Base-by-base conservation (phyloP, 257 asterid genomes). In the Solanum bulbocastanum region DNA sequence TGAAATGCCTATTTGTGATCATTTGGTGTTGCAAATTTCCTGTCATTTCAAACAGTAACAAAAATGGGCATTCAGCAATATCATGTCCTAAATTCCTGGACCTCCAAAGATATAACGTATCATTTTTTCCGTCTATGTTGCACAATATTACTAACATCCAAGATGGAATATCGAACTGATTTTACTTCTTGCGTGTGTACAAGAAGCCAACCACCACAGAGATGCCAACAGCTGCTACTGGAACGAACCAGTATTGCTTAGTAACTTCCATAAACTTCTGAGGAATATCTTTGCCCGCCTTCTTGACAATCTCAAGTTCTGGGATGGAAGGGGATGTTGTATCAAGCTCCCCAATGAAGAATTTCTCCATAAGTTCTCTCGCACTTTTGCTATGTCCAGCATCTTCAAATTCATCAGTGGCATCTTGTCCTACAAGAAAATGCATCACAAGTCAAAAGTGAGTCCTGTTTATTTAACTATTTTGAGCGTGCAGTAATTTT, bases 331-430 rank as follows among this genome's bases (percentile, higher is more conserved):
- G 86, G 23, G 94, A 66, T 71, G 90, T n/a, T 30, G 91, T 66
- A 49, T 95, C 98, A 20, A 97, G 93, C 91, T 97, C 99, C 87
- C 99, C 99, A 15, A 97, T 92, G 95, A 88, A 94, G 92, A 93
- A 97, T 86, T 91, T 84, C 88, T 91, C 95, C 99, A 97, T 91
- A 11, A 89, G 94, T 74, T 94, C 98, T 93, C 98, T 91, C 2
- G 99, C 98, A 1, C 85, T 85, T 92, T 94, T 93, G 95, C 99
- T 93, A 58, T 97, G 99, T 79, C 99, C 99, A 3, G 98, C 99
- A 89, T 97, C 98, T 91, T 97, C 99, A 62, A 96, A 97, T 81
- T 96, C 99, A 9, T 97, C 98, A 1, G 98, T 96, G 9, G 99
- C 98, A 20, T 97, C 99, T 93, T 93, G 94, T 16, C 99, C 99